These are phyloP conservation scores for Daedaleopsis sinensis DNA, from an alignment of 768 basidiomycete species.

Conservation along the genomic window DNA sequence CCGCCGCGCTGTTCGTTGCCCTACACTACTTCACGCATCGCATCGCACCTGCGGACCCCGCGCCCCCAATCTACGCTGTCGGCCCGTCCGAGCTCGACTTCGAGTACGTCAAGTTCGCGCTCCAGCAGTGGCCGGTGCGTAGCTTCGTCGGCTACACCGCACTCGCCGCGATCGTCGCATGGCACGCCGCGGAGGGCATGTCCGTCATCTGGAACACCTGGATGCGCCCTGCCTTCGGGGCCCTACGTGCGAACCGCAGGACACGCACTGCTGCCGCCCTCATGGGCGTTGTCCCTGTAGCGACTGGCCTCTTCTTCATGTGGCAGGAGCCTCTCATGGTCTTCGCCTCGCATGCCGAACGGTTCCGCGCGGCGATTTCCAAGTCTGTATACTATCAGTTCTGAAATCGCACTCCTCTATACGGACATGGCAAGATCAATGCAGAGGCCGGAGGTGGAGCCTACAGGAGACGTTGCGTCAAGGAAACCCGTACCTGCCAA, in stretches of 20 bases:
- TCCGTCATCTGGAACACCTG: slow-evolving; percentile 55
- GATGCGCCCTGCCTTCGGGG: slow-evolving; percentile 34
- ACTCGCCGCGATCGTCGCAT: slow-evolving; percentile 54
- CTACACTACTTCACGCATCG: slow-evolving; percentile 76
- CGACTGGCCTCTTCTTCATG: slow-evolving; percentile 57
- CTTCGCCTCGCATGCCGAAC: slow-evolving; percentile 50
- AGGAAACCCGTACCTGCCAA: too few species aligned
- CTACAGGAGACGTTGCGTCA: too few species aligned
- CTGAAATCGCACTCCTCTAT: slow-evolving; percentile 26
- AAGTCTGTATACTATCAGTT: slow-evolving; percentile 51
- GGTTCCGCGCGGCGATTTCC: slow-evolving; percentile 55
- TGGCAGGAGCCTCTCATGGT: slow-evolving; percentile 61
- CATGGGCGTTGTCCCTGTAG: slow-evolving; percentile 49
- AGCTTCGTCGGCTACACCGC: slow-evolving; percentile 66
- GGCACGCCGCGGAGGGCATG: slow-evolving; percentile 69
- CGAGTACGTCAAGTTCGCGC: slow-evolving; percentile 78
- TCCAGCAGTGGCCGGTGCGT: slow-evolving; percentile 62
- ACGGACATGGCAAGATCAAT: background rate
- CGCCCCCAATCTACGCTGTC: slow-evolving; percentile 55
- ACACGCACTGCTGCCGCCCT: slow-evolving; percentile 36
- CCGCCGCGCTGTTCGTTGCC: slow-evolving; percentile 59
- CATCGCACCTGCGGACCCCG: slow-evolving; percentile 47
- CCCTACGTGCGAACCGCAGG: slow-evolving; percentile 30
- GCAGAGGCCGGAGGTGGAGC: too few species aligned
- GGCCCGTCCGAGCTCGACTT: slow-evolving; percentile 81